Evolutionary conservation across 495 filamentous ascomycete species (phyloP), one percentile per base, ranked within the genome.

Genomic region (Pyronema omphalodes): DNA sequence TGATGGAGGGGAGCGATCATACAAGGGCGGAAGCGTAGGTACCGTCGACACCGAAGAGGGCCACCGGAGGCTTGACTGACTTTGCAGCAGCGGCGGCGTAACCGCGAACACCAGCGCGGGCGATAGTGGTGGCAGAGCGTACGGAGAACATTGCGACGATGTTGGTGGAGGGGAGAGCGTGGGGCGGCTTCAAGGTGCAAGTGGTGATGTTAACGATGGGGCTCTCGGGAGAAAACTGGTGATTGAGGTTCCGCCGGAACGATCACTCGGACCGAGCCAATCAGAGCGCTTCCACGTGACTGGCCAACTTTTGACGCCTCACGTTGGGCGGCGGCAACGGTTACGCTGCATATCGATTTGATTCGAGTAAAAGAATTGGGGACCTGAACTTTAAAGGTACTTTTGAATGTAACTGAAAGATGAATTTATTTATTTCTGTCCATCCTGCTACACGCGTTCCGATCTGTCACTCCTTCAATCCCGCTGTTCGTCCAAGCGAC

Each of bases 1-100:
- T 34, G 51, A 53, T 44, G 41, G 19, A n/a, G 52, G 29, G 29
- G 51, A 17, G n/a, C 52, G 55, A 55, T 71, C 80, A 68, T 86
- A 98, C 91, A 80, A 98, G 75, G 74, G 91, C 91, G 75, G 80
- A 85, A 65, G 91, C 93, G 74, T 98, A 98, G 66, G 89, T 96
- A 64, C 91, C 91, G 70, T 95, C 91, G 71, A 98, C 74, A 57
- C 91, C 91, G 71, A 84, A 98, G 58, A 98, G 75, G 53, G 88
- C 78, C 67, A 95, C 76, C 51, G 91, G 91, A 57, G 88, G 80
- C 74, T 84, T 88, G 66, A 80, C 71, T 8, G 40, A 36, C 29
- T 35, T 39, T 46, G 80, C 76, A 65, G 79, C 76, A 52, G 62
- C 56, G 53, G 71, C 62, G 69, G 91, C 88, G 71, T 86, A 96